Conservation (phyloP, 495 filamentous ascomycete species). For the Delitschia confertaspora region DNA sequence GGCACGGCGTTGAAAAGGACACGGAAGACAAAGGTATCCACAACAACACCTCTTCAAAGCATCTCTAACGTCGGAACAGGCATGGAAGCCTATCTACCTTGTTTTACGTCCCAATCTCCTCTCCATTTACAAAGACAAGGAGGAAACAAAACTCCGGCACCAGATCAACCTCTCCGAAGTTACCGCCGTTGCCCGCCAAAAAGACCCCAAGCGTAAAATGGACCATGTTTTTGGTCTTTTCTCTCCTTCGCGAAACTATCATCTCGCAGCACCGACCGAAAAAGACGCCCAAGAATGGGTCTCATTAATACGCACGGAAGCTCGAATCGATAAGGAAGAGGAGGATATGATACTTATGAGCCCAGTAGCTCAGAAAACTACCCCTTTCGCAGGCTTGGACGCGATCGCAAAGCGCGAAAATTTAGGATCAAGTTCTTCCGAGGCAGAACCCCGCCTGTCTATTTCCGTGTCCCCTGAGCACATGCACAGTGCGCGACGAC, state of each 20-base stretch:
- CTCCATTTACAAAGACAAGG: conserved; percentile 87
- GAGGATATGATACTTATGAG: conserved; percentile 65
- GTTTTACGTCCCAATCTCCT: conserved; percentile 90
- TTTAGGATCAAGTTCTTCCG: conserved; percentile 56
- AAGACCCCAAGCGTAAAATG: conserved; percentile 73
- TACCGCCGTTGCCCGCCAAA: conserved; percentile 79
- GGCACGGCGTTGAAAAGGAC: conserved; percentile 80
- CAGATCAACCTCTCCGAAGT: conserved; percentile 83
- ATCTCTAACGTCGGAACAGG: conserved; percentile 35
- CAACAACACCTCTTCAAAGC: neutral
- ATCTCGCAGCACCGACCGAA: conserved; percentile 64
- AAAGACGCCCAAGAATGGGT: conserved; percentile 85
- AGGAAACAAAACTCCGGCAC: conserved; percentile 78
- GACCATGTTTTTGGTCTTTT: conserved; percentile 88
- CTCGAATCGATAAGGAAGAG: conserved; percentile 77
- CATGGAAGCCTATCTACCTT: conserved; percentile 83
- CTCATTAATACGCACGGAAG: conserved; percentile 65
- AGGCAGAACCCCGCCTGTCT: conserved; percentile 36
- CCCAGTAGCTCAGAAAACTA: conserved; percentile 36
- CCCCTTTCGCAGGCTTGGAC: conserved; percentile 32
- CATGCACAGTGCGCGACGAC: conserved; percentile 24
- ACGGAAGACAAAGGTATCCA: conserved; percentile 78
- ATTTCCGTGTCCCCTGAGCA: conserved; percentile 13
- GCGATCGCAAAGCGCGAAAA: conserved; percentile 10
- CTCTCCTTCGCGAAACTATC: conserved; percentile 81